Conservation (phyloP, 768 basidiomycete genomes). For the Suillus subalutaceus region DNA sequence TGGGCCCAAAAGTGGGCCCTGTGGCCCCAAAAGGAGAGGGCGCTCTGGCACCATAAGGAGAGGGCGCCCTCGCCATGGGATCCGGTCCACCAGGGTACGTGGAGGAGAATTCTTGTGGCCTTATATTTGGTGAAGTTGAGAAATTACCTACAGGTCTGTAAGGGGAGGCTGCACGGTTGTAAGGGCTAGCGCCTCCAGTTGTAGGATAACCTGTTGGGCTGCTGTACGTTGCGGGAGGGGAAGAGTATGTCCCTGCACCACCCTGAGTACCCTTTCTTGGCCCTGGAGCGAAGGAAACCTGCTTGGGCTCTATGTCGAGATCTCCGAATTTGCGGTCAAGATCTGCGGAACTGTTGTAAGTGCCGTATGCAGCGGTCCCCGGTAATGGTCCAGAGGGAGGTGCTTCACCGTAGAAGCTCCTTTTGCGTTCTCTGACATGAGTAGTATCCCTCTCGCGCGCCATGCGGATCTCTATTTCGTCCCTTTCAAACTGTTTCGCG, state of each 20-base stretch:
- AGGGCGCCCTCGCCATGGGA: conserved; percentile 33
- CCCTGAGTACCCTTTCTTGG: conserved; percentile 50
- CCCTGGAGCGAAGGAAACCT: conserved; percentile 35
- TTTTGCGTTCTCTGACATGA: conserved; percentile 51
- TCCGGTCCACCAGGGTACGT: conserved; percentile 41
- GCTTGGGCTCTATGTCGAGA: conserved; percentile 36
- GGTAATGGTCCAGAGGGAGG: conserved; percentile 30
- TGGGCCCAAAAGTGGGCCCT: no score
- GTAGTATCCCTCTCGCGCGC: conserved; percentile 61
- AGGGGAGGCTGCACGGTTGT: conserved; percentile 38
- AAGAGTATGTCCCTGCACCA: conserved; percentile 31
- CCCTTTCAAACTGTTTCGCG: conserved; percentile 40
- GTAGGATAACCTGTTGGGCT: conserved; percentile 32
- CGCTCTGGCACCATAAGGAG: conserved; percentile 32
- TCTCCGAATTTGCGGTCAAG: conserved; percentile 43
- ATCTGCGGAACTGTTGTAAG: conserved; percentile 28
- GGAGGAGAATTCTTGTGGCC: conserved; percentile 48
- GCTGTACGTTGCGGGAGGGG: conserved; percentile 32
- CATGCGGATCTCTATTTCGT: conserved; percentile 56
- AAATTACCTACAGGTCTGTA: conserved; percentile 37
- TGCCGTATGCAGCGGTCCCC: conserved; percentile 25
- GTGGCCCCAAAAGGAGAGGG: conserved; percentile 39
- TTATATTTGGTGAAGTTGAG: conserved; percentile 49
- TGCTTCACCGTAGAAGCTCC: conserved; percentile 50
- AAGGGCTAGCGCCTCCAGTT: conserved; percentile 23